phyloP scores from a whole-genome alignment of 352 stramenopile species.

The Globisporangium rhizosaccharum region DNA sequence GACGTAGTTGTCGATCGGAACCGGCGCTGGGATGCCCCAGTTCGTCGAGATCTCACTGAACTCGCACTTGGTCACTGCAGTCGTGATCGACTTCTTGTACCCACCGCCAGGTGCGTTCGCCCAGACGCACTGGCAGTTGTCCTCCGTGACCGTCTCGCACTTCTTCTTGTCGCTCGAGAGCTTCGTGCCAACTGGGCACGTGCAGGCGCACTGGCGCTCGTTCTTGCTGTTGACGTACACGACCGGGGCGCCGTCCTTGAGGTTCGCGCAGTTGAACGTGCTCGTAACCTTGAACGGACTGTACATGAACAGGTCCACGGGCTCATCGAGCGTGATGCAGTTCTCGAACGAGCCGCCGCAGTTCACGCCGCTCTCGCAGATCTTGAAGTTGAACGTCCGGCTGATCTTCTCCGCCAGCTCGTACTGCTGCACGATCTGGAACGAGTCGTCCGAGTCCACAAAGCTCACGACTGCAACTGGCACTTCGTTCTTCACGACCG shows the following conservation, averaged over 20 bases:
- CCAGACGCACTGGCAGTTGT: constrained; percentile 42
- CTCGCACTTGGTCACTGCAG: constrained; percentile 8
- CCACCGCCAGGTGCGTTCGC: constrained; percentile 10
- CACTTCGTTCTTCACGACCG: not conserved
- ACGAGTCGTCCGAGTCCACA: constrained; percentile 9
- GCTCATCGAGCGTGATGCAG: constrained; percentile 30
- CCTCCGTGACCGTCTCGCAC: constrained; percentile 21
- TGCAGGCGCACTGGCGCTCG: constrained; percentile 43
- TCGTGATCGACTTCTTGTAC: constrained; percentile 15
- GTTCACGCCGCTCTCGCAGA: constrained; percentile 21
- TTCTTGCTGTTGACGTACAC: constrained; percentile 31
- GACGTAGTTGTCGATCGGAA: constrained; percentile 50
- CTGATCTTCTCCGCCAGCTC: constrained; percentile 11
- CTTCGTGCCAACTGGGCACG: constrained; percentile 36
- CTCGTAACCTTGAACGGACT: constrained; percentile 51
- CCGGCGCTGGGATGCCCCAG: constrained; percentile 31
- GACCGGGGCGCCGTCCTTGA: constrained; percentile 35
- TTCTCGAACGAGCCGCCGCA: constrained; percentile 20
- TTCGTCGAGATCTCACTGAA: constrained; percentile 18
- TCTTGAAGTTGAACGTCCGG: constrained; percentile 15
- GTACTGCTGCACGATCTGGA: constrained; percentile 9
- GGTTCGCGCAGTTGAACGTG: constrained; percentile 26
- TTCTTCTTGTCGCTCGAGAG: constrained; percentile 14
- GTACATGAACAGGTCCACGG: constrained; percentile 58
- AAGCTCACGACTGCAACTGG: constrained; percentile 16